Conservation (phyloP, 257 asterid genomes). For the Ajuga chamaepitys region DNA sequence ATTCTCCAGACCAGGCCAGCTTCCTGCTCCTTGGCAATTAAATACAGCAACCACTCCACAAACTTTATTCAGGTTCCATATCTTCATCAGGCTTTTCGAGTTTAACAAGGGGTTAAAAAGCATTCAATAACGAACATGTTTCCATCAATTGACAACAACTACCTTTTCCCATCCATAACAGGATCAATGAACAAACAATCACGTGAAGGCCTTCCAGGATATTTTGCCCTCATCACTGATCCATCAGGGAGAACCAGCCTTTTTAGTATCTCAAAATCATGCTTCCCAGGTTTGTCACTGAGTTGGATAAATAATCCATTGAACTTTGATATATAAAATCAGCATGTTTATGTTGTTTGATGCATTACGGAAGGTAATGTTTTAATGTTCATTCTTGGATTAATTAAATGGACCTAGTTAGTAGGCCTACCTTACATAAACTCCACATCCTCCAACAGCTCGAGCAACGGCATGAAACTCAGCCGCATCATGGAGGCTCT, state of each 20-base stretch:
- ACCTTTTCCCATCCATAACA: conserved; percentile 49
- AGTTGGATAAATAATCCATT: neutral
- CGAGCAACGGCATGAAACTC: conserved; percentile 56
- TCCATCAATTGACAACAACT: neutral
- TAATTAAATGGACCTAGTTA: neutral
- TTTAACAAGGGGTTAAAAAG: neutral
- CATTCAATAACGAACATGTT: neutral
- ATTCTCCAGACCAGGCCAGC: conserved; percentile 41
- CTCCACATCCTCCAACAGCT: conserved; percentile 54
- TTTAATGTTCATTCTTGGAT: no score
- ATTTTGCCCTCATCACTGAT: conserved; percentile 43
- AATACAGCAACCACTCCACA: conserved; percentile 48
- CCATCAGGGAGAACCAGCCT: conserved; percentile 57
- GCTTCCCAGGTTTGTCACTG: conserved; percentile 59
- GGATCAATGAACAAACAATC: conserved; percentile 51
- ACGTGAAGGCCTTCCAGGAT: conserved; percentile 44
- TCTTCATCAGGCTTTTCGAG: conserved; percentile 40
- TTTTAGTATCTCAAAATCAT: conserved; percentile 43
- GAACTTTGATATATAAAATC: neutral
- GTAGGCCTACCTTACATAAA: conserved; percentile 44
- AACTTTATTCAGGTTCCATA: conserved; percentile 47
- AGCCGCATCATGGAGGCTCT: conserved; percentile 49
- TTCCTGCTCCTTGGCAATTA: conserved; percentile 61
- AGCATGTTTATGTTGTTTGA: neutral
- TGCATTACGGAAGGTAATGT: neutral